Evolutionary conservation across 2,329 filamentous ascomycete genomes (phyloP).

Genomic region (Fusarium coffeatum): DNA sequence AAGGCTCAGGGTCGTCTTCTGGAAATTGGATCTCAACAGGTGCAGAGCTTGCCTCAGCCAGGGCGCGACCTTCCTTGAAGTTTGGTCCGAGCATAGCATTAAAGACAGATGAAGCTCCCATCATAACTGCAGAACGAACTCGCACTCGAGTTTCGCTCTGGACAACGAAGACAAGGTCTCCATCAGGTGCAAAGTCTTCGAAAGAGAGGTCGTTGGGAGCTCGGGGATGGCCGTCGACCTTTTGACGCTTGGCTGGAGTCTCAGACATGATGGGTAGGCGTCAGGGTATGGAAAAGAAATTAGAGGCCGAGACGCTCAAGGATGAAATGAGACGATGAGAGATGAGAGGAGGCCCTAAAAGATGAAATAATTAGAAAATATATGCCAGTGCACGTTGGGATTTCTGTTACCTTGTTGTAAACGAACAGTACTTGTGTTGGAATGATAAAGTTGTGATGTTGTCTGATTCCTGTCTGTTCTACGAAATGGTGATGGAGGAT

Average conservation of each 20-base stretch:
- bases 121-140: too few relatives aligned
- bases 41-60: not conserved
- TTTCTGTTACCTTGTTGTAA: not conserved
- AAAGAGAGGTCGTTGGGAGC: too few relatives aligned
- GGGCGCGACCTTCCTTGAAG: constrained; percentile 9
- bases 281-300: rapidly evolving
- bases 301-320: rapidly evolving
- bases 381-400: rapidly evolving
- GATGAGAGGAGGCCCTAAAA: not conserved
- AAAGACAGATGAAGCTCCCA: too few relatives aligned
- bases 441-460: too few relatives aligned
- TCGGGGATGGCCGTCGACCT: too few relatives aligned
- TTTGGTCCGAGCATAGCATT: constrained; percentile 1
- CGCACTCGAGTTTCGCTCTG: not conserved
- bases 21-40: not conserved
- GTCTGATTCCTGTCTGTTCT: too few relatives aligned
- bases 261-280: not conserved
- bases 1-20: not conserved
- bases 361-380: not conserved
- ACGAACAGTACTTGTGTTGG: too few relatives aligned
- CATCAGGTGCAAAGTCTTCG: not conserved
- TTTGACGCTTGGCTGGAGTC: not conserved
- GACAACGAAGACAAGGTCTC: constrained; percentile 2
- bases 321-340: not conserved
- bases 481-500: too few relatives aligned